Evolutionary conservation across 2,329 filamentous ascomycete species (phyloP), one percentile per base, ranked within the genome.

Genomic region (Phyllachora maydis): DNA sequence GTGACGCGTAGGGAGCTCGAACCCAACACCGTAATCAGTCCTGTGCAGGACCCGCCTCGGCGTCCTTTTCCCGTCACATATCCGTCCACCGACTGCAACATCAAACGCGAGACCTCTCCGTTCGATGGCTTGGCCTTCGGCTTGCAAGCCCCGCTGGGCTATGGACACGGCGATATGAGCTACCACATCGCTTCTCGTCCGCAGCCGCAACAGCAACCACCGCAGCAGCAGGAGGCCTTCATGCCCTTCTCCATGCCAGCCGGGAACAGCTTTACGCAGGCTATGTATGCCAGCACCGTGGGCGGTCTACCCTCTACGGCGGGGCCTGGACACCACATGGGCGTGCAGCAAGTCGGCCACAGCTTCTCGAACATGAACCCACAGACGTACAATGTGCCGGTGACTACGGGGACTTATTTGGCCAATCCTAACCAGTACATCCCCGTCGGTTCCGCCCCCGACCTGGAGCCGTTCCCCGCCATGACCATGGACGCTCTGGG

Each of bases 1-100:
- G 65, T 71, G 4, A 54, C 54, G 16, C 35, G 34, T 14, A 40
- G 35, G 28, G 40, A 45, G 10, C 47, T 72, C 11, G 53, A 60
- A 13, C 54, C 56, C 6, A 65, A 75, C 34, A 73, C 66, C 12
- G 54, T 73, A 32, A 70, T 76, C 42, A 75, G 68, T 37, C 70
- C 70, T 1, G 55, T 75, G 3, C 67, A 70, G 33, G 64, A 68
- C 21, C 54, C 50, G 2, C 53, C 56, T 6, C 50, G 49, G 7
- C 50, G 54, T 18, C 33, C 35, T 1, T 45, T 45, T 23, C 43
- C 40, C 15, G 36, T 37, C 14, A 33, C 38, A 5, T 44, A 42
- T 30, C 34, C 31, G 13, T n/a, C n/a, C n/a, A n/a, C n/a, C n/a
- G n/a, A n/a, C n/a, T n/a, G n/a, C n/a, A n/a, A n/a, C n/a, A 40